These are phyloP conservation scores for Tieghemiomyces parasiticus DNA, from an alignment of 192 early-diverging fungal species.

Conservation along the genomic window DNA sequence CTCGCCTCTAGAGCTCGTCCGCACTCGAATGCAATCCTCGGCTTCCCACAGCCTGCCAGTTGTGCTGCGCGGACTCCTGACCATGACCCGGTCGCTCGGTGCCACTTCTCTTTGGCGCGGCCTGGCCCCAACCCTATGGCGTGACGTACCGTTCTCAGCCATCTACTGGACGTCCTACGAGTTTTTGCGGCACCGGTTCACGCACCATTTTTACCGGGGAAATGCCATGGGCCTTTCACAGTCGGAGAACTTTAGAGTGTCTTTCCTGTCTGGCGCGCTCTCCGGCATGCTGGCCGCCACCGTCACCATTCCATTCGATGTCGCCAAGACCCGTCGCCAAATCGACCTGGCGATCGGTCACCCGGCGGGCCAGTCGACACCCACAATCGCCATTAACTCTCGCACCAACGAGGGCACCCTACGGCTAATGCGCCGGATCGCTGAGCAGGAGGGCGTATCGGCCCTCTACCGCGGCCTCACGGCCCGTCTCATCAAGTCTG, in stretches of 20 bases:
- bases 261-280: conserved; percentile 73
- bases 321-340: conserved; percentile 85
- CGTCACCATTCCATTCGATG: conserved; percentile 89
- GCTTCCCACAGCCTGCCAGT: conserved; percentile 39
- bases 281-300: conserved; percentile 79
- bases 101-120: conserved; percentile 66
- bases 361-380: conserved; percentile 10
- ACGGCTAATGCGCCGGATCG: conserved; percentile 20
- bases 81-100: conserved; percentile 47
- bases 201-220: conserved; percentile 10
- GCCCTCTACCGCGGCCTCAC: conserved; percentile 34
- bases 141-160: conserved; percentile 93
- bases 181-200: conserved; percentile 38
- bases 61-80: conserved; percentile 38
- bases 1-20: conserved; percentile 82
- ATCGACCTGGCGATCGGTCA: conserved; percentile 28
- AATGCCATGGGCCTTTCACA: conserved; percentile 14
- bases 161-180: conserved; percentile 94
- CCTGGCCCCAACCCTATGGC: conserved; percentile 69
- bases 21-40: conserved; percentile 79
- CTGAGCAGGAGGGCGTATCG: conserved; percentile 18
- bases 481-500: conserved; percentile 75
- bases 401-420: conserved; percentile 6
- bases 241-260: conserved; percentile 35
- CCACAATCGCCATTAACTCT: too few species aligned